phyloP scores from a whole-genome alignment of 345 rosid genomes.

The Hibiscus mutabilis region DNA sequence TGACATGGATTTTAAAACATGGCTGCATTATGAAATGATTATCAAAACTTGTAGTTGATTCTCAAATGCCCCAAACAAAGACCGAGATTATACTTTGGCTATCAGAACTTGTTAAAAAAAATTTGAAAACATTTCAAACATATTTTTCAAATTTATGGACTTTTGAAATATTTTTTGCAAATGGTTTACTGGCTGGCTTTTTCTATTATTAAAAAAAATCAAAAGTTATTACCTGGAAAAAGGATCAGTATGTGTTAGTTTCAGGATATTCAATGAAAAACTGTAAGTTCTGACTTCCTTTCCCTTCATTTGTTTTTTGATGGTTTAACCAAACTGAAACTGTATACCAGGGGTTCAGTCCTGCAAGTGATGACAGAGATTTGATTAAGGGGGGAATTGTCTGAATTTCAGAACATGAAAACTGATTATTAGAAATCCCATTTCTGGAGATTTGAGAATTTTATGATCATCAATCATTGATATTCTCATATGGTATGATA shows the following conservation, averaged over 20 bases:
- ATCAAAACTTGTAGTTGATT: no score
- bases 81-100: no score
- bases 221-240: neutral
- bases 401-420: neutral
- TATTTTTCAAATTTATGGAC: no score
- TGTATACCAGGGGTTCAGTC: neutral
- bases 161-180: no score
- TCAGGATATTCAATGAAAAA: neutral
- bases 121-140: no score
- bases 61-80: no score
- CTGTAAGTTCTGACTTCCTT: neutral
- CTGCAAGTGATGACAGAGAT: neutral
- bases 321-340: neutral
- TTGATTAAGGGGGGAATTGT: neutral
- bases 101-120: no score
- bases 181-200: no score
- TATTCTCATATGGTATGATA: neutral
- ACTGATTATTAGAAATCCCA: neutral
- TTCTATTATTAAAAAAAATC: no score
- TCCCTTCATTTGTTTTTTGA: neutral
- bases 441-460: neutral
- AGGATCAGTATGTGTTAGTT: neutral
- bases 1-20: no score
- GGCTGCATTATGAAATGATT: no score
- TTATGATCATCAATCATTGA: neutral